phyloP scores from a whole-genome alignment of 2,329 filamentous ascomycete species.

The Stromatinia cepivora region DNA sequence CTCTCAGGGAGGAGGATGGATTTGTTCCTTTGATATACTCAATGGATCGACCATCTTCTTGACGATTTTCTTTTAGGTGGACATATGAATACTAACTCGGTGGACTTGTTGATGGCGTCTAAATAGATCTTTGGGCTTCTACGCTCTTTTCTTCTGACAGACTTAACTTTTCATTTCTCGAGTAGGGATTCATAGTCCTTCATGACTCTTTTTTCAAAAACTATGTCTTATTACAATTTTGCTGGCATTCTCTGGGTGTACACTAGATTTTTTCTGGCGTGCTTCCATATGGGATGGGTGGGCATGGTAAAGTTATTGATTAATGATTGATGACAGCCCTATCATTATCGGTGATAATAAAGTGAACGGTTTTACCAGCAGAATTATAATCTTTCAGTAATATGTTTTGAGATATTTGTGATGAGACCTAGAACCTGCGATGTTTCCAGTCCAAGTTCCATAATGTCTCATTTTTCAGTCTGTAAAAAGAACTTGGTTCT shows the following conservation, averaged over 20 bases:
- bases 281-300: constrained; percentile 38
- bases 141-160: constrained; percentile 38
- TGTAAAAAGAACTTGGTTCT: too few relatives aligned
- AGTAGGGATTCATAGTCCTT: constrained; percentile 38
- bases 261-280: constrained; percentile 42
- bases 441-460: background rate
- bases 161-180: constrained; percentile 31
- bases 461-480: background rate
- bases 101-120: constrained; percentile 35
- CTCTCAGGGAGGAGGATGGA: constrained; percentile 28
- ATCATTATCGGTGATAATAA: constrained; percentile 32
- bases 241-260: constrained; percentile 43
- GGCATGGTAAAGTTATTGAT: constrained; percentile 41
- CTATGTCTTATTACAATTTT: constrained; percentile 44
- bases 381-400: background rate
- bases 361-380: constrained; percentile 20
- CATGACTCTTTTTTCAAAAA: constrained; percentile 40
- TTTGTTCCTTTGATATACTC: constrained; percentile 31
- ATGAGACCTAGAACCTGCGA: background rate
- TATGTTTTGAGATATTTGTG: background rate
- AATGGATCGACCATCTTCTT: constrained; percentile 32
- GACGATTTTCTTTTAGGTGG: constrained; percentile 41
- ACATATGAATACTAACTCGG: constrained; percentile 29
- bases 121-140: constrained; percentile 30
- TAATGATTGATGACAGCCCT: constrained; percentile 29